These are phyloP conservation scores for Rhodofomes roseus DNA, from an alignment of 1,284 basidiomycete genomes.

Conservation along the genomic window DNA sequence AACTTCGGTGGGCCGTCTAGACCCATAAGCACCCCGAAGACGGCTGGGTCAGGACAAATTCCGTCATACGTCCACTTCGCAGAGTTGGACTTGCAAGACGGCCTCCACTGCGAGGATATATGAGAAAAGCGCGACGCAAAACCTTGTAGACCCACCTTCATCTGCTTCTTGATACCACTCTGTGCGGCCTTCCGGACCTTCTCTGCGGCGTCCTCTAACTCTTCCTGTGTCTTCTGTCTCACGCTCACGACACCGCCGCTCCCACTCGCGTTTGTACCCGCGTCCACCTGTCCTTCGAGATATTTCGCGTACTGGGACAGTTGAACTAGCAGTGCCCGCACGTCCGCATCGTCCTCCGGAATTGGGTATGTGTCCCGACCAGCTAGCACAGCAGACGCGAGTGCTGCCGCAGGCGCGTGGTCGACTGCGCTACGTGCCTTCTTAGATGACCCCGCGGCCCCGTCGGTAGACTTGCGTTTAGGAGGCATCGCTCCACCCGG, in stretches of 20 bases:
- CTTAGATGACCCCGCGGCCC: constrained; percentile 22
- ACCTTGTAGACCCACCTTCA: constrained; percentile 34
- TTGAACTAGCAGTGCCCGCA: constrained; percentile 30
- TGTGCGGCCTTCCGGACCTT: constrained; percentile 43
- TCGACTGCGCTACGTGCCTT: constrained; percentile 26
- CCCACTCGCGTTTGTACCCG: constrained; percentile 4
- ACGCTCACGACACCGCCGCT: constrained; percentile 9
- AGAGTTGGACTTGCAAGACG: constrained; percentile 44
- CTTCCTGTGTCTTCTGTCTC: constrained; percentile 31
- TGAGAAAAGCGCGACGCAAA: not conserved
- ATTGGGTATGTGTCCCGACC: constrained; percentile 33
- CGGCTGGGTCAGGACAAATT: constrained; percentile 46
- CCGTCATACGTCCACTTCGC: constrained; percentile 55
- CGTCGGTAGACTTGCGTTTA: constrained; percentile 38
- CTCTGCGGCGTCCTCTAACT: constrained; percentile 42
- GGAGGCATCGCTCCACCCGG: not conserved
- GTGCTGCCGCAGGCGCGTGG: constrained; percentile 32
- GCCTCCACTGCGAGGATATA: constrained; percentile 42
- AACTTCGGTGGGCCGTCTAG: constrained; percentile 45
- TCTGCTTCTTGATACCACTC: constrained; percentile 53
- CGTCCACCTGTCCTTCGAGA: constrained; percentile 32
- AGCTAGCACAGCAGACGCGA: constrained; percentile 35
- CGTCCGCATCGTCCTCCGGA: constrained; percentile 29
- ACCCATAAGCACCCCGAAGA: constrained; percentile 46
- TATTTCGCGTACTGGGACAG: constrained; percentile 43